phyloP scores from a whole-genome alignment of 129 eudicot genomes.

The Centrapalus pauciflorus region DNA sequence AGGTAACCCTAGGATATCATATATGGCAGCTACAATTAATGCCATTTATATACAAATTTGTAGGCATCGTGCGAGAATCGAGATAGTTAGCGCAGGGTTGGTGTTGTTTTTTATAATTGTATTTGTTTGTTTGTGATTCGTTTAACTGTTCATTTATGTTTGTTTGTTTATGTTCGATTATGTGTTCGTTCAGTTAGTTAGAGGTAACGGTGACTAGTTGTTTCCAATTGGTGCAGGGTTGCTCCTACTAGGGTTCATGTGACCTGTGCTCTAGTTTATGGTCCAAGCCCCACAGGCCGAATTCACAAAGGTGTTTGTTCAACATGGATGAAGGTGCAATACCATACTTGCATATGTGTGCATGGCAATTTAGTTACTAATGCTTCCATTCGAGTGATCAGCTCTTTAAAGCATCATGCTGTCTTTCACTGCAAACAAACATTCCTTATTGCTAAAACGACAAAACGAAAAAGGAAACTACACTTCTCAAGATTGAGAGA shows the following conservation, averaged over 20 bases:
- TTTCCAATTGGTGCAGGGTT: slow-evolving; percentile 37
- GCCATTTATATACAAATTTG: neutral
- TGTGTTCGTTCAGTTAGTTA: no score
- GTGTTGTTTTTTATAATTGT: no score
- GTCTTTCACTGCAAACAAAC: neutral
- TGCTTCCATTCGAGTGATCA: neutral
- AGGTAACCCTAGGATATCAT: slow-evolving; percentile 27
- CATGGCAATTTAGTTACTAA: neutral
- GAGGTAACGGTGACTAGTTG: neutral
- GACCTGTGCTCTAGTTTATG: slow-evolving; percentile 72
- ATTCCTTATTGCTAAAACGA: neutral
- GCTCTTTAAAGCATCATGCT: neutral
- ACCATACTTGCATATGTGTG: neutral
- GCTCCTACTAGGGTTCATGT: slow-evolving; percentile 73
- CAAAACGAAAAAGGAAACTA: neutral
- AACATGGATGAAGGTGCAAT: slow-evolving; percentile 86
- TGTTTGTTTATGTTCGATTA: no score
- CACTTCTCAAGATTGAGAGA: neutral
- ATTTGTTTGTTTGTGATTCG: no score
- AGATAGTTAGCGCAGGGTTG: no score
- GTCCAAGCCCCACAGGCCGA: slow-evolving; percentile 68
- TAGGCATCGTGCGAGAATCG: neutral
- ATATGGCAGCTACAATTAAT: neutral
- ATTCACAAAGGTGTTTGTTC: slow-evolving; percentile 77
- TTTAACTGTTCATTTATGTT: no score